These are phyloP conservation scores for Epichloe gansuensis DNA, from an alignment of 2,329 filamentous ascomycete species.

Conservation along the genomic window DNA sequence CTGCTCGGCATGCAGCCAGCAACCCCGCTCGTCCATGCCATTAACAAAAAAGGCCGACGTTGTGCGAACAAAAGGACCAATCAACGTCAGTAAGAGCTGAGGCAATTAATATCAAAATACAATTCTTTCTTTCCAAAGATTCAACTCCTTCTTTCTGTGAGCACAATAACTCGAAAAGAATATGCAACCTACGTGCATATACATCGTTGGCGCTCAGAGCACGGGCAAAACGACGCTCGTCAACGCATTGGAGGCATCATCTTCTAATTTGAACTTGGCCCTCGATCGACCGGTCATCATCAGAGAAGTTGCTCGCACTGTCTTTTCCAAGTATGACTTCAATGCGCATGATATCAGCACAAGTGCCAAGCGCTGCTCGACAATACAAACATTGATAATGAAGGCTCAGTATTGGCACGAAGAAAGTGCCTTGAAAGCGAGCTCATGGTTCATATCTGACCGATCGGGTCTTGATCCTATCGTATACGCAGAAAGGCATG, in stretches of 20 bases:
- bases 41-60: not conserved
- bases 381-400: not conserved
- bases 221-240: not conserved
- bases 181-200: not conserved
- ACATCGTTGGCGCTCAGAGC: not conserved
- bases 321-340: not conserved
- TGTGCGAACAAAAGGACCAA: not conserved
- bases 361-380: not conserved
- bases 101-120: not conserved
- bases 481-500: not conserved
- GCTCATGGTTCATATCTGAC: not conserved
- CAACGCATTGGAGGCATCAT: not conserved
- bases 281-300: not conserved
- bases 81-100: not conserved
- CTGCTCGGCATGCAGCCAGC: not conserved
- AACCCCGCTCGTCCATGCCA: not conserved
- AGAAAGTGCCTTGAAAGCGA: not conserved
- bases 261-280: not conserved
- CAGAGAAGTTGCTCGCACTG: not conserved
- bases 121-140: not conserved
- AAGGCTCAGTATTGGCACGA: not conserved
- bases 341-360: not conserved
- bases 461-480: not conserved
- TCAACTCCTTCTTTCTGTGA: not conserved
- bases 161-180: not conserved